These are phyloP conservation scores for Suillus hirtellus DNA, from an alignment of 768 basidiomycete species.

Conservation along the genomic window DNA sequence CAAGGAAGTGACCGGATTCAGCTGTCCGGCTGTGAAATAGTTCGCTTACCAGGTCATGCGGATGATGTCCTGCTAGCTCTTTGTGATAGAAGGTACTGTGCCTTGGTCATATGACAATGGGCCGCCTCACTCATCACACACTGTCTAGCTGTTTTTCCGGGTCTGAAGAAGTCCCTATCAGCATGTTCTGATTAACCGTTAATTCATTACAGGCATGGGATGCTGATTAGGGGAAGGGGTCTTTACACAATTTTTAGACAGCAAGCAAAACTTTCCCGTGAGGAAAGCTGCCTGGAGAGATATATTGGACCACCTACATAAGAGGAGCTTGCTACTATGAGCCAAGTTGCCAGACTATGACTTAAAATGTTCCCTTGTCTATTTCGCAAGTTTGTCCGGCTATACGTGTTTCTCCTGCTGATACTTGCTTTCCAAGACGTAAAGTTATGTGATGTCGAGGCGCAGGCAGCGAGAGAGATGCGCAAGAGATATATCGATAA, in stretches of 20 bases:
- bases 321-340: no score
- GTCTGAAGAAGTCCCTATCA: neutral
- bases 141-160: neutral
- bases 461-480: neutral
- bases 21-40: neutral
- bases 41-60: neutral
- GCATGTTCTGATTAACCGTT: no score
- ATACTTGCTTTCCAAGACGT: neutral
- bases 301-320: no score
- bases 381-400: neutral
- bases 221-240: no score
- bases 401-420: neutral
- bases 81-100: neutral
- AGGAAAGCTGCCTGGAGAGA: no score
- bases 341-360: no score
- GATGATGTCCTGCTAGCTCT: neutral
- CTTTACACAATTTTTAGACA: no score
- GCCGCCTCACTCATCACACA: neutral
- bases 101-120: neutral
- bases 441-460: neutral
- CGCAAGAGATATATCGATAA: neutral
- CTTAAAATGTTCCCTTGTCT: no score
- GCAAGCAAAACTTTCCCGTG: no score
- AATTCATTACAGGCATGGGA: no score
- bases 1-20: neutral